A percentile compares a stretch with the other conserved stretches of the same genome.
Evolutionary conservation across 805 yeast genomes (phyloP).

Genomic region (Sungouiozyma ichnusensis): DNA sequence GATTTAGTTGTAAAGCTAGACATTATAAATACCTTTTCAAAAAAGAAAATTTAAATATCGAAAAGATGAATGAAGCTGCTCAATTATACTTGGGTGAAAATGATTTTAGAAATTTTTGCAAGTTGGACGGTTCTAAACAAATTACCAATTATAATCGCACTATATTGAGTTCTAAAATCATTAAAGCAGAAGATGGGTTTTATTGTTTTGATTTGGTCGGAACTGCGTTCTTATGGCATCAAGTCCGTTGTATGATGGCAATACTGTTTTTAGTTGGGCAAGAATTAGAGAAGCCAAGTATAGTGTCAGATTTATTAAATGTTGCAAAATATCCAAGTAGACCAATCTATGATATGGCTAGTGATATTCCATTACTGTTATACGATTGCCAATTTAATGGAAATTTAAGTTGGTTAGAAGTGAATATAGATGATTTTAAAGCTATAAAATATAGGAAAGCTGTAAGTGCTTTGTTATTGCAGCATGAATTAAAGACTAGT

Average conservation of each 20-base stretch:
- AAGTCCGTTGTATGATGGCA: slow-evolving; percentile 93
- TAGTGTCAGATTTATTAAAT: slow-evolving; percentile 52
- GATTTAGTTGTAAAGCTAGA: slow-evolving; percentile 80
- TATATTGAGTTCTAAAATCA: slow-evolving; percentile 44
- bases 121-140: slow-evolving; percentile 89
- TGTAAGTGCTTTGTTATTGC: slow-evolving; percentile 43
- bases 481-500: slow-evolving; percentile 45
- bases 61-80: slow-evolving; percentile 53
- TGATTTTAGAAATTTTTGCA: slow-evolving; percentile 92
- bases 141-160: slow-evolving; percentile 66
- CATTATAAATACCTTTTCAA: slow-evolving; percentile 79
- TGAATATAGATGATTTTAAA: slow-evolving; percentile 28
- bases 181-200: slow-evolving; percentile 32
- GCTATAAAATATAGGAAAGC: slow-evolving; percentile 33
- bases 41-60: slow-evolving; percentile 47
- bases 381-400: slow-evolving; percentile 73
- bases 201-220: slow-evolving; percentile 74
- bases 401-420: slow-evolving; percentile 51
- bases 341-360: slow-evolving; percentile 82
- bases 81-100: slow-evolving; percentile 59
- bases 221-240: slow-evolving; percentile 93
- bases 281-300: slow-evolving; percentile 47
- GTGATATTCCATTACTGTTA: slow-evolving; percentile 76
- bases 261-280: slow-evolving; percentile 74
- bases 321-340: slow-evolving; percentile 45